phyloP scores from a whole-genome alignment of 257 asterid species.

The Leptodermis oblonga region DNA sequence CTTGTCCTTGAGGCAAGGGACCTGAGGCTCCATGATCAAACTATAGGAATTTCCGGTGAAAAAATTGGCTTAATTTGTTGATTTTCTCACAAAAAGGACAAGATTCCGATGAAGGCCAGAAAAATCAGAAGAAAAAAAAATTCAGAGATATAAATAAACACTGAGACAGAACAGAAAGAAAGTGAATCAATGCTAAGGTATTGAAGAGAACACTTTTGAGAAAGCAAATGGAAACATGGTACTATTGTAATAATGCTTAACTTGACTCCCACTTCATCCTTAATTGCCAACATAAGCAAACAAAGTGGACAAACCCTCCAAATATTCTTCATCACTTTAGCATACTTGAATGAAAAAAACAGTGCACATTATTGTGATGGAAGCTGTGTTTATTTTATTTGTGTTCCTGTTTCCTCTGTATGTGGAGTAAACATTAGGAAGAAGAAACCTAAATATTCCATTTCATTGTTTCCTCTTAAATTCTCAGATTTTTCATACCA shows the following conservation, averaged over 20 bases:
- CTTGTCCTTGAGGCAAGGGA: too few relatives aligned
- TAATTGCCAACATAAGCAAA: constrained; percentile 22
- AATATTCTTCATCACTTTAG: constrained; percentile 8
- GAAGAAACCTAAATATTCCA: constrained; percentile 82
- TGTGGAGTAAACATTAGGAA: constrained; percentile 43
- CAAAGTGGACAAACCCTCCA: constrained; percentile 2
- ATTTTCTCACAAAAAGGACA: too few relatives aligned
- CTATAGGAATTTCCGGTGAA: too few relatives aligned
- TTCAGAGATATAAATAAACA: neutral
- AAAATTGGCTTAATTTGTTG: too few relatives aligned
- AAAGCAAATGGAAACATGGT: constrained; percentile 1
- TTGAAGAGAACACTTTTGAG: neutral
- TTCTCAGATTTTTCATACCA: constrained; percentile 4
- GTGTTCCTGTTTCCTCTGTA: constrained; percentile 20
- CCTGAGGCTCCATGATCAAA: too few relatives aligned
- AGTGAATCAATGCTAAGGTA: too few relatives aligned
- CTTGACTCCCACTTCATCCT: constrained; percentile 35
- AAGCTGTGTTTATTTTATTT: too few relatives aligned
- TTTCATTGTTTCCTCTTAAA: constrained; percentile 33
- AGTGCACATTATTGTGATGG: neutral
- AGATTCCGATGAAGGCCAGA: too few relatives aligned
- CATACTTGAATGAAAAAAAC: constrained; percentile 4
- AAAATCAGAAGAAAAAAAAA: neutral
- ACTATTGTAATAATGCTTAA: constrained; percentile 16
- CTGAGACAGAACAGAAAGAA: too few relatives aligned